phyloP scores from a whole-genome alignment of 2,329 filamentous ascomycete genomes.

The Colletotrichum musae region DNA sequence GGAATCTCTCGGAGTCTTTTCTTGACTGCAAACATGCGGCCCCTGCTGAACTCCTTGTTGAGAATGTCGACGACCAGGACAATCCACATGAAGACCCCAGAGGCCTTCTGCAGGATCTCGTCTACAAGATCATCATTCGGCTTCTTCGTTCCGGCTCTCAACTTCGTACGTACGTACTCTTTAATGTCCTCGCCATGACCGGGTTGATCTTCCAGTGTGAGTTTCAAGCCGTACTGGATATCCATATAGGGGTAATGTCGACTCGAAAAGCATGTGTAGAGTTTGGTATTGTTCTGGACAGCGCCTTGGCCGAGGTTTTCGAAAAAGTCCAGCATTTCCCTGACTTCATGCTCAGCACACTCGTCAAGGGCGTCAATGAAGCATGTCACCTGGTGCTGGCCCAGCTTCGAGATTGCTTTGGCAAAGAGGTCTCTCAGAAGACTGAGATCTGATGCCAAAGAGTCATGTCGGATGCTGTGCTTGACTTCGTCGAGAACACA shows the following conservation, averaged over 20 bases:
- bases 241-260: slow-evolving; percentile 58
- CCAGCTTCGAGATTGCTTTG: slow-evolving; percentile 24
- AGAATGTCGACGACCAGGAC: slow-evolving; percentile 56
- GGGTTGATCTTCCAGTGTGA: slow-evolving; percentile 46
- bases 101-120: slow-evolving; percentile 54
- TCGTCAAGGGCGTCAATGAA: slow-evolving; percentile 65
- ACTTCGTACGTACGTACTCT: slow-evolving; percentile 40
- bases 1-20: slow-evolving; percentile 50
- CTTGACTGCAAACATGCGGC: slow-evolving; percentile 23
- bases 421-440: not conserved
- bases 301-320: slow-evolving; percentile 48
- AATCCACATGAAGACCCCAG: slow-evolving; percentile 62
- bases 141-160: not conserved
- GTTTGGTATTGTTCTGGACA: slow-evolving; percentile 30
- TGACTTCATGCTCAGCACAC: slow-evolving; percentile 58
- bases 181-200: slow-evolving; percentile 47
- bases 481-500: not conserved
- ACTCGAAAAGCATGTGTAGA: slow-evolving; percentile 61
- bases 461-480: no score
- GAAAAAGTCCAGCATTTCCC: slow-evolving; percentile 60
- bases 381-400: slow-evolving; percentile 35
- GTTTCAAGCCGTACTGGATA: slow-evolving; percentile 14
- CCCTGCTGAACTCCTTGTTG: slow-evolving; percentile 51
- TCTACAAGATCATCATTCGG: not conserved
- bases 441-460: not conserved